A percentile compares a stretch with the other conserved stretches of the same genome.
Conservation (phyloP, 169 alveolate genomes). For the Nephromyces sp. region DNA sequence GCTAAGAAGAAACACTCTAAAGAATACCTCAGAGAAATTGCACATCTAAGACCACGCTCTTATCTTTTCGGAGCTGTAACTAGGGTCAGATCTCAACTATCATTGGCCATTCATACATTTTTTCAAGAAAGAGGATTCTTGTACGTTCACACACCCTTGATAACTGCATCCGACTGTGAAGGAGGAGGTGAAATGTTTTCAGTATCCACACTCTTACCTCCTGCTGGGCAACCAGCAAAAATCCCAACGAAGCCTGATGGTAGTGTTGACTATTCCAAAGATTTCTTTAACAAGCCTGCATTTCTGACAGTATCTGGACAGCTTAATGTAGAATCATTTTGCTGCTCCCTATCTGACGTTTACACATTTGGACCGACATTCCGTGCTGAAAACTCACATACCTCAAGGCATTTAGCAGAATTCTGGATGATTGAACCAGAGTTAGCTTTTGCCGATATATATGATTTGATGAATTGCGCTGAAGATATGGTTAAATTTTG, state of each 20-base stretch:
- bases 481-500: constrained; percentile 90
- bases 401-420: constrained; percentile 93
- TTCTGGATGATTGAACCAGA: constrained; percentile 99
- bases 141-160: constrained; percentile 93
- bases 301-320: constrained; percentile 96
- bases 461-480: constrained; percentile 84
- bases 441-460: constrained; percentile 81
- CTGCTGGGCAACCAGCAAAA: constrained; percentile 48
- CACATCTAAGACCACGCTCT: constrained; percentile 95
- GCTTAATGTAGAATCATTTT: constrained; percentile 83
- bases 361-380: constrained; percentile 99
- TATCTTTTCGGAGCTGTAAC: constrained; percentile 84
- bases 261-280: constrained; percentile 65
- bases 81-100: constrained; percentile 83
- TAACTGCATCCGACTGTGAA: constrained; percentile 98
- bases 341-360: constrained; percentile 91
- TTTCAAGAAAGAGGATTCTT: constrained; percentile 86
- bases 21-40: constrained; percentile 79
- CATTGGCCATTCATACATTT: constrained; percentile 88
- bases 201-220: constrained; percentile 80
- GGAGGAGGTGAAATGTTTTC: constrained; percentile 99
- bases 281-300: constrained; percentile 89
- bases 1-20: constrained; percentile 83
- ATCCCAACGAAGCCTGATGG: neutral
- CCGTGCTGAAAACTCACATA: constrained; percentile 97